Conservation (phyloP, 2,329 filamentous ascomycete species). For the Xylariaceae sp. region DNA sequence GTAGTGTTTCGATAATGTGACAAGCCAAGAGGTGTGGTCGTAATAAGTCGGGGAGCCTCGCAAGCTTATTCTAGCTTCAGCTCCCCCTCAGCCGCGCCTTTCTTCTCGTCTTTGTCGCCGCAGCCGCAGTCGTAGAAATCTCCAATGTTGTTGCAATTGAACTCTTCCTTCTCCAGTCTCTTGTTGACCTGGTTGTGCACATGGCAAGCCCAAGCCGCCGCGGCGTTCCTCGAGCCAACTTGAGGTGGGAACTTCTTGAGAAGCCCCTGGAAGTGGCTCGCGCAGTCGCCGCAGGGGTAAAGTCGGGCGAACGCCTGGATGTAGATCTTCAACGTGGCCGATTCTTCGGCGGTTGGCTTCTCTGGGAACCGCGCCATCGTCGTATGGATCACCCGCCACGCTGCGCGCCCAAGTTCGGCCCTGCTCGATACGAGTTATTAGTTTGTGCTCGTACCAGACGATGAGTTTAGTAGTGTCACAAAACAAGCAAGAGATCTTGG, state of each 20-base stretch:
- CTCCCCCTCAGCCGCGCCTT: slow-evolving; percentile 25
- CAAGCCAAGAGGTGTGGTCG: too few species aligned
- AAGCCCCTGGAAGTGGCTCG: slow-evolving; percentile 61
- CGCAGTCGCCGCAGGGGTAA: slow-evolving; percentile 69
- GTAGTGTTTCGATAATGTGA: too few species aligned
- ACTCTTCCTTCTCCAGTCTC: slow-evolving; percentile 56
- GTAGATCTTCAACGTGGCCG: slow-evolving; percentile 59
- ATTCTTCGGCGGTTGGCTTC: slow-evolving; percentile 58
- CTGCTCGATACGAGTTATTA: slow-evolving; percentile 31
- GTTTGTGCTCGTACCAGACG: slow-evolving; percentile 4
- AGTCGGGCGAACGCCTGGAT: slow-evolving; percentile 64
- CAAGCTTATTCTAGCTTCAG: slow-evolving; percentile 21
- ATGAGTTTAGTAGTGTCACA: not conserved
- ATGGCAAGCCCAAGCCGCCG: slow-evolving; percentile 65
- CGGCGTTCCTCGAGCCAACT: slow-evolving; percentile 58
- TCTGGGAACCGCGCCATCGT: slow-evolving; percentile 69
- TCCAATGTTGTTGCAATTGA: slow-evolving; percentile 64
- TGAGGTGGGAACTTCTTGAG: slow-evolving; percentile 62
- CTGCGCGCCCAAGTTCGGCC: slow-evolving; percentile 62
- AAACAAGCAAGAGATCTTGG: not conserved
- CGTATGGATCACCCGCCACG: slow-evolving; percentile 68
- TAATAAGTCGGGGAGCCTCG: too few species aligned
- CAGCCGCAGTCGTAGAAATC: slow-evolving; percentile 71
- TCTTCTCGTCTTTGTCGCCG: slow-evolving; percentile 57
- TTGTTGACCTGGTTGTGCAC: slow-evolving; percentile 66